A percentile compares a stretch with the other conserved stretches of the same genome.
Evolutionary conservation across 345 rosid genomes (phyloP).

Genomic region (Acer campestre): DNA sequence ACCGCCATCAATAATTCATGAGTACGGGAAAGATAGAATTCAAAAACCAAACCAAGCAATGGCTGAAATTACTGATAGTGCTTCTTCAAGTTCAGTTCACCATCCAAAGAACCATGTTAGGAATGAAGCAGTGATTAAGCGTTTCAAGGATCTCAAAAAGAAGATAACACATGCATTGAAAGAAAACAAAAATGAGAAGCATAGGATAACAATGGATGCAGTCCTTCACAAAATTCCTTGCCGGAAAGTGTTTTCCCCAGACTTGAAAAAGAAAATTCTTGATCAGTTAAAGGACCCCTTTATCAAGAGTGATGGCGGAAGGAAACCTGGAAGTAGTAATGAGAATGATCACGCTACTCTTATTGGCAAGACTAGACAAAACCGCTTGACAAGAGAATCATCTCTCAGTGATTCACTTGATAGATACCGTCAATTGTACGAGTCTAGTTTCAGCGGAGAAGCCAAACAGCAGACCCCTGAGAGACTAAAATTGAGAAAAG

Average conservation of each 20-base stretch:
- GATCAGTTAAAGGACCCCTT: constrained; percentile 34
- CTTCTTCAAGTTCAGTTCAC: constrained; percentile 36
- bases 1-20: constrained; percentile 34
- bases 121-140: constrained; percentile 50
- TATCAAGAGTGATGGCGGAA: constrained; percentile 14
- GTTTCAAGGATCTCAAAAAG: constrained; percentile 66
- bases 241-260: constrained; percentile 50
- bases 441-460: constrained; percentile 50
- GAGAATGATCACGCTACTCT: constrained; percentile 16
- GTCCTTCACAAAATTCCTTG: constrained; percentile 79
- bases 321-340: constrained; percentile 21
- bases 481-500: constrained; percentile 26
- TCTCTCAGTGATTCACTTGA: constrained; percentile 65
- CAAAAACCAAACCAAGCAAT: constrained; percentile 31
- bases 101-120: constrained; percentile 32
- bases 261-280: constrained; percentile 45
- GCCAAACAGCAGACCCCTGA: constrained; percentile 37
- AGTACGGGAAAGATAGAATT: constrained; percentile 35
- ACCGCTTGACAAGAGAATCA: constrained; percentile 43
- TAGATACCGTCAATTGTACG: constrained; percentile 63
- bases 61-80: constrained; percentile 26
- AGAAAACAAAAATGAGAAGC: constrained; percentile 64
- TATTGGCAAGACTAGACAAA: constrained; percentile 13
- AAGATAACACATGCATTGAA: constrained; percentile 65
- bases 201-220: constrained; percentile 77